Evolutionary conservation across 345 rosid genomes (phyloP).

Genomic region (Syzygium jambos): DNA sequence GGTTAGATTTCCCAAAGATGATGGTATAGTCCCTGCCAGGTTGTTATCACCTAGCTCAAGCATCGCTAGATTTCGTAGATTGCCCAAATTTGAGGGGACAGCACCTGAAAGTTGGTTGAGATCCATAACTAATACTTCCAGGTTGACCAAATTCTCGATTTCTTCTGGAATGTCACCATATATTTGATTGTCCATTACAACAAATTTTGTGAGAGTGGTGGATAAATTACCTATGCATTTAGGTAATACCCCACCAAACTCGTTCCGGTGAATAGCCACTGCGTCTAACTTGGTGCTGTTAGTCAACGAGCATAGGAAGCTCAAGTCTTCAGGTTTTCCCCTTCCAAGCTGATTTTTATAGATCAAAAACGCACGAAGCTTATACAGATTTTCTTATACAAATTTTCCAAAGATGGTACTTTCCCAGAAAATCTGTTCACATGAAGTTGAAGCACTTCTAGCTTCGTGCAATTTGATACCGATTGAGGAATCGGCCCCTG

Average conservation of each 20-base stretch:
- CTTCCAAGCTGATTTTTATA: not conserved
- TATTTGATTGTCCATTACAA: too few species aligned
- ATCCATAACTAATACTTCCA: not conserved
- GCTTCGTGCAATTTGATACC: not conserved
- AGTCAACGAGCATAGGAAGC: not conserved
- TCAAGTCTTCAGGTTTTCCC: not conserved
- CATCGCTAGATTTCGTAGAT: not conserved
- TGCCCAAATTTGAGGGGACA: not conserved
- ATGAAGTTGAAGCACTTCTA: rapidly evolving
- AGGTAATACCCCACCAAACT: not conserved
- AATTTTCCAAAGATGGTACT: rapidly evolving
- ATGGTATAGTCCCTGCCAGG: not conserved
- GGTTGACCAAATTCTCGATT: not conserved
- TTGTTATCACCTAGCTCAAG: rapidly evolving
- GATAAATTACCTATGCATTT: not conserved
- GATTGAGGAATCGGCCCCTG: not conserved
- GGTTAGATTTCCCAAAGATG: not conserved
- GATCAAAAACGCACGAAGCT: rapidly evolving
- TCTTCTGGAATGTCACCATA: not conserved
- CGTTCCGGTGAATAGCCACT: rapidly evolving
- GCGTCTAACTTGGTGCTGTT: not conserved
- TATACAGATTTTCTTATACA: not conserved
- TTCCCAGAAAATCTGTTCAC: rapidly evolving
- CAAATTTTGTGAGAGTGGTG: not conserved
- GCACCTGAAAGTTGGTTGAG: not conserved